Conservation (phyloP, 2,329 filamentous ascomycete species). For the Capronia coronata region DNA sequence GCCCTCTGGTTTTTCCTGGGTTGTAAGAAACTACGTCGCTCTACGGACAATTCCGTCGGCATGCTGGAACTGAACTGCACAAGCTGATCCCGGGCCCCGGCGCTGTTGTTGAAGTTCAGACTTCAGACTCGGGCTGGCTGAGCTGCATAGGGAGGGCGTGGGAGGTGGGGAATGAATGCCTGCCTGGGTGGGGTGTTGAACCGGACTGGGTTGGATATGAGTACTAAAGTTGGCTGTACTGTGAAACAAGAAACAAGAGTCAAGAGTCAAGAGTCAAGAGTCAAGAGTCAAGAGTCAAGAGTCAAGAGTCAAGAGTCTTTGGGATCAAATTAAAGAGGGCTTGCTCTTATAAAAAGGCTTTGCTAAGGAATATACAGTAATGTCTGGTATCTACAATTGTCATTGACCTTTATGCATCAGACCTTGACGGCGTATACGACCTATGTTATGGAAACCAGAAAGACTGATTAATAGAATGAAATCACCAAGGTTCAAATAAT, state of each 20-base stretch:
- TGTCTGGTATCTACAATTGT: no score
- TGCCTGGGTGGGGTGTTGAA: slow-evolving; percentile 28
- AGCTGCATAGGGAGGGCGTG: slow-evolving; percentile 17
- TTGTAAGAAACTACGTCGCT: slow-evolving; percentile 32
- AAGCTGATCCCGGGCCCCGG: slow-evolving; percentile 25
- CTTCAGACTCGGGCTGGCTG: slow-evolving; percentile 20
- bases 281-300: no score
- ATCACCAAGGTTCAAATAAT: no score
- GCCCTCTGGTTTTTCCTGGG: slow-evolving; percentile 1
- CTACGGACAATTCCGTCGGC: slow-evolving; percentile 29
- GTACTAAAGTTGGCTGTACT: slow-evolving; percentile 13
- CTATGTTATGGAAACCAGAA: no score
- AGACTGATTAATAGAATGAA: no score
- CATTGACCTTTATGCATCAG: no score
- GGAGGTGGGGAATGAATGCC: slow-evolving; percentile 26
- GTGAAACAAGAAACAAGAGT: not conserved
- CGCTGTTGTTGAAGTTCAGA: slow-evolving; percentile 25
- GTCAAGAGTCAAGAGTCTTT: no score
- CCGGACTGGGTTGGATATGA: slow-evolving; percentile 23
- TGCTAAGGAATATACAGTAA: no score
- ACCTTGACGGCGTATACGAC: not conserved
- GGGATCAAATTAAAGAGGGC: no score
- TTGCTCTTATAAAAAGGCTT: no score
- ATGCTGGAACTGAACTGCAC: slow-evolving; percentile 30
- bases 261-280: not conserved